phyloP scores from a whole-genome alignment of 2,329 filamentous ascomycete genomes.

The Didymella sp. region DNA sequence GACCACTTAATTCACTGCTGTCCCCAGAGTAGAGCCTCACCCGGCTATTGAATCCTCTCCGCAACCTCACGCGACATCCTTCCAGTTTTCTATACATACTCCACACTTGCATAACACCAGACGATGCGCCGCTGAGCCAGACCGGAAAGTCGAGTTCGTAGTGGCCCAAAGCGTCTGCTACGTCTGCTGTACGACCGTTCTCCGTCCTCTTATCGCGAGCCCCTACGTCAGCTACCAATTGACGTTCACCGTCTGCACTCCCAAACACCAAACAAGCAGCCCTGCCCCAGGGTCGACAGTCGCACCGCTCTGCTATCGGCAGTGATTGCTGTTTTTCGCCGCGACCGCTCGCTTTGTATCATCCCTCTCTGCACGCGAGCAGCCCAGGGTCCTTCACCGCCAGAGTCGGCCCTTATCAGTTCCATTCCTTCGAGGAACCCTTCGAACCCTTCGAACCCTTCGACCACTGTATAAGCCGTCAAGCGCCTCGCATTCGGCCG shows the following conservation, averaged over 20 bases:
- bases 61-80: slow-evolving; percentile 26
- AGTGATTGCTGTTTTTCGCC: slow-evolving; percentile 23
- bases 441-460: slow-evolving; percentile 3
- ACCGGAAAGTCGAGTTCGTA: slow-evolving; percentile 24
- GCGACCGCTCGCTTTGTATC: slow-evolving; percentile 14
- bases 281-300: slow-evolving; percentile 28
- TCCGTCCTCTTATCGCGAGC: slow-evolving; percentile 44
- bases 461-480: slow-evolving; percentile 17
- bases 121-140: slow-evolving; percentile 33
- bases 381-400: slow-evolving; percentile 27
- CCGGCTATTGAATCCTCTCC: slow-evolving; percentile 18
- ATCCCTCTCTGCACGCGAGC: slow-evolving; percentile 16
- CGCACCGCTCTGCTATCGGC: slow-evolving; percentile 23
- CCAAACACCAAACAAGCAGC: slow-evolving; percentile 27
- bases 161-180: slow-evolving; percentile 32
- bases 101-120: neutral
- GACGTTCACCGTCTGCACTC: slow-evolving; percentile 23
- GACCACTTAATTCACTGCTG: slow-evolving; percentile 20
- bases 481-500: slow-evolving; percentile 2
- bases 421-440: slow-evolving; percentile 21
- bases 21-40: slow-evolving; percentile 18
- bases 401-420: slow-evolving; percentile 26
- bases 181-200: slow-evolving; percentile 42
- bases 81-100: slow-evolving; percentile 4
- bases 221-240: slow-evolving; percentile 45